Evolutionary conservation across 1,284 basidiomycete genomes (phyloP).

Genomic region (Peniophora sp.): DNA sequence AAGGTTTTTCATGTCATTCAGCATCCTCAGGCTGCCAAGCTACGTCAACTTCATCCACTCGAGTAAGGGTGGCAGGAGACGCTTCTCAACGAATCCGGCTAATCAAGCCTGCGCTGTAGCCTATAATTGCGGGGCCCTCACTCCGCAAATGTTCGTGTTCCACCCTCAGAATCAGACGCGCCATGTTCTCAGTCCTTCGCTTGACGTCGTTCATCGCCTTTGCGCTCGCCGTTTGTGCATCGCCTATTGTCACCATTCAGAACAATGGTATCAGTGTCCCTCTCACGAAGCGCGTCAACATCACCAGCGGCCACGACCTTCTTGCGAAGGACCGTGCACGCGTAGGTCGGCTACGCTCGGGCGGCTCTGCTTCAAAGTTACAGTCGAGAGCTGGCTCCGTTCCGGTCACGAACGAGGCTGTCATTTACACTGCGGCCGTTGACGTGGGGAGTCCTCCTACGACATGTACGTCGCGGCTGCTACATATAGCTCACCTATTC

Average conservation of each 20-base stretch:
- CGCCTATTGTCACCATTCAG: constrained; percentile 21
- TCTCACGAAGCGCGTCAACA: constrained; percentile 41
- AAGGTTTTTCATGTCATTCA: no score
- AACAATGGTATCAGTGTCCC: no score
- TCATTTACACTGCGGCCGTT: constrained; percentile 23
- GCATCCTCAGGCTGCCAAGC: no score
- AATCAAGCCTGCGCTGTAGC: no score
- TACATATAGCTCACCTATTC: background rate
- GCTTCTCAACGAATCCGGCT: no score
- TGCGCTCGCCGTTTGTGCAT: constrained; percentile 43
- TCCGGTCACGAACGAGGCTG: constrained; percentile 30
- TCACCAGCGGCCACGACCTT: constrained; percentile 23
- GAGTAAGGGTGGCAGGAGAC: no score
- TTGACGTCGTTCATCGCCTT: constrained; percentile 44
- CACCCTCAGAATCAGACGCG: no score
- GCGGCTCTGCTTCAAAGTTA: constrained; percentile 26
- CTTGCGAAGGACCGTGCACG: constrained; percentile 14
- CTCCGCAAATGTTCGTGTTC: no score
- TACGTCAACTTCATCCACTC: no score
- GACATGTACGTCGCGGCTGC: constrained; percentile 17
- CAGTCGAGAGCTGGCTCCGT: background rate
- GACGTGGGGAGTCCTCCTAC: constrained; percentile 26
- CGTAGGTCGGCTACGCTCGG: constrained; percentile 8
- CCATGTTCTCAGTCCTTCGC: constrained; percentile 38
- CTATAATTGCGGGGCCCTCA: no score